Base-by-base conservation (phyloP, 495 filamentous ascomycete genomes). In the Neurospora tetraspora region DNA sequence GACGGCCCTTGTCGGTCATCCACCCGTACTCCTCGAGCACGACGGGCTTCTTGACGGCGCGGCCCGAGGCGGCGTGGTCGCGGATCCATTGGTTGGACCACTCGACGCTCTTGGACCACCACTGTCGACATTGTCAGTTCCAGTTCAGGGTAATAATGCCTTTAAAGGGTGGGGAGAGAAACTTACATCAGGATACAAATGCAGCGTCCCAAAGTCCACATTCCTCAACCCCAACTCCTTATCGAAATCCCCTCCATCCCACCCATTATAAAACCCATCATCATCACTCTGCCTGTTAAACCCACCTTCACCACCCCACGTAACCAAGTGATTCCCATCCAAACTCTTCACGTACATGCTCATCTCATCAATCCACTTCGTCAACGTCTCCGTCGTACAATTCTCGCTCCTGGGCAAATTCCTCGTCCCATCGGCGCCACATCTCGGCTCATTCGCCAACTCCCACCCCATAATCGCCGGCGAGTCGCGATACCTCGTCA, bases 21-120 rank as follows among this genome's bases (percentile, higher is more conserved):
- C 76, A 83, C 73, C 89, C 89, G 74, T 92, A 92, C 77, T 92
- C 91, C 74, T 93, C 91, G 69, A 90, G 85, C 27, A 92, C 82
- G 53, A 91, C 90, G 0, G 91, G 90, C 80, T 92, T 92, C 27
- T 85, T 85, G 10, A 83, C 85, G 11, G 83, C 85, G 40, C 80
- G 80, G 71, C 88, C 89, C 1, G 86, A 83, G 0, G 80, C 83
- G 2, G 86, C 88, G 72, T 93, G 90, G 69, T 90, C 85, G 5
- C 79, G 80, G 72, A 92, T 84, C 90, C 90, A 92, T 65, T 82
- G 81, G 45, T 84, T 84, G 8, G 86, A 86, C 83, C 82, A 85
- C 45, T 77, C 79, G 37, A 76, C 72, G 37, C 78, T 77, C 74
- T 83, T 84, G 3, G 27, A 65, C 53, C 53, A 65, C 53, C 53